A percentile compares a stretch with the other conserved stretches of the same genome.
phyloP scores from a whole-genome alignment of 2,329 filamentous ascomycete genomes.

The Helminthosporium solani region DNA sequence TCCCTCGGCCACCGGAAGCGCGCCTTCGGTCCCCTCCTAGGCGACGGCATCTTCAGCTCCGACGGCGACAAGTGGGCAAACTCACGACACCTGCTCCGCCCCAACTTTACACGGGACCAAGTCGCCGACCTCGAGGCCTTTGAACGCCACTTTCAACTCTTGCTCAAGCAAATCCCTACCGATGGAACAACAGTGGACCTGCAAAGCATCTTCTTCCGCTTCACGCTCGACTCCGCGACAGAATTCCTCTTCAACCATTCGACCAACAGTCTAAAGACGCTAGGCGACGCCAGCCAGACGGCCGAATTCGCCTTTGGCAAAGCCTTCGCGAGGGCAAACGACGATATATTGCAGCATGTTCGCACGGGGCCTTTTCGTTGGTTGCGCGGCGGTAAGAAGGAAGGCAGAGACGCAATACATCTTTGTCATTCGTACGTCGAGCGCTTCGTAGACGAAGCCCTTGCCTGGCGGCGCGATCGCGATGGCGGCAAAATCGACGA shows the following conservation, averaged over 20 bases:
- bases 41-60: constrained; percentile 49
- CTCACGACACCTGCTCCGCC: constrained; percentile 52
- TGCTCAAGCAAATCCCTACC: constrained; percentile 62
- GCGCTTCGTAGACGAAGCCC: constrained; percentile 49
- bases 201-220: constrained; percentile 49
- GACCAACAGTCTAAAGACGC: constrained; percentile 39
- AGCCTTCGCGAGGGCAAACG: constrained; percentile 47
- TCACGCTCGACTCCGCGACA: constrained; percentile 53
- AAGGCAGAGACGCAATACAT: constrained; percentile 43
- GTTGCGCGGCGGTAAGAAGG: constrained; percentile 32
- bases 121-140: constrained; percentile 58
- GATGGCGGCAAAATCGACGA: constrained; percentile 35
- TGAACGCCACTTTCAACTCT: constrained; percentile 58
- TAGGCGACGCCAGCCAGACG: constrained; percentile 24
- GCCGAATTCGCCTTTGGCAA: constrained; percentile 43
- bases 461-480: constrained; percentile 33
- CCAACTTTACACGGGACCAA: constrained; percentile 55
- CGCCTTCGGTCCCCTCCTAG: constrained; percentile 45
- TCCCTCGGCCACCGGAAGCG: constrained; percentile 38
- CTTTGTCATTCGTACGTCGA: constrained; percentile 49
- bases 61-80: constrained; percentile 47
- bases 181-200: constrained; percentile 46
- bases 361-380: constrained; percentile 40
- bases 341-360: constrained; percentile 26
- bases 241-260: constrained; percentile 53